A percentile compares a stretch with the other conserved stretches of the same genome.
phyloP scores from a whole-genome alignment of 2,329 filamentous ascomycete species.

The Aspergillus hiratsukae region DNA sequence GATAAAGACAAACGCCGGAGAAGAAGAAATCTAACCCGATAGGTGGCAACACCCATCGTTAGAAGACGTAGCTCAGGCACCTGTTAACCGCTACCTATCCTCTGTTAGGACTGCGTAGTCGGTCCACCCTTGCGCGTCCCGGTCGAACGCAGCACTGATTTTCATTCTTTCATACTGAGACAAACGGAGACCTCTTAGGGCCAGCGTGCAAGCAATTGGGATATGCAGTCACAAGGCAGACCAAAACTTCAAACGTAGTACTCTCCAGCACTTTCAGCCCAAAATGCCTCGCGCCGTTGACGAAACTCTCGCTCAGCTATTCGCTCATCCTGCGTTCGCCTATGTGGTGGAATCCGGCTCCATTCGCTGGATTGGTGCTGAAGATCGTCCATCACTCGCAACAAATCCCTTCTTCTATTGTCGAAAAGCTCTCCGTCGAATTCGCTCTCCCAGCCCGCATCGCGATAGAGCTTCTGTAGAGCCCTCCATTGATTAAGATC shows the following conservation, averaged over 20 bases:
- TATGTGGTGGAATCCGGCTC: not conserved
- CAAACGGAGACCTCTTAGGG: not conserved
- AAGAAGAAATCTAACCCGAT: slow-evolving; percentile 4
- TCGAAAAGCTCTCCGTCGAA: not conserved
- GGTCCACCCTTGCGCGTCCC: no score
- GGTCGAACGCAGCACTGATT: no score
- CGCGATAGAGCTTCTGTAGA: not conserved
- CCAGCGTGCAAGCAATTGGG: not conserved
- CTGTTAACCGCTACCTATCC: no score
- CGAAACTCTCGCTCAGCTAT: not conserved
- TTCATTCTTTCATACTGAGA: not conserved
- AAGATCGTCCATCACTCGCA: not conserved
- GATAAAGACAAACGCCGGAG: not conserved
- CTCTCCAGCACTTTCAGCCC: not conserved
- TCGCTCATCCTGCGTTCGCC: not conserved
- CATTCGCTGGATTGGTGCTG: not conserved
- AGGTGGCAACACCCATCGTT: no score
- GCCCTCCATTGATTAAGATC: not conserved
- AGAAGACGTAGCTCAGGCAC: no score
- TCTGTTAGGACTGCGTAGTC: no score
- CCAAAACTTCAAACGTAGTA: not conserved
- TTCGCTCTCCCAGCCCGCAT: not conserved
- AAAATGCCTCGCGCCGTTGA: not conserved
- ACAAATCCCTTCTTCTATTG: not conserved
- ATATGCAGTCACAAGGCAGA: not conserved